phyloP scores from a whole-genome alignment of 2,329 filamentous ascomycete species.

The Xylogone sp. region DNA sequence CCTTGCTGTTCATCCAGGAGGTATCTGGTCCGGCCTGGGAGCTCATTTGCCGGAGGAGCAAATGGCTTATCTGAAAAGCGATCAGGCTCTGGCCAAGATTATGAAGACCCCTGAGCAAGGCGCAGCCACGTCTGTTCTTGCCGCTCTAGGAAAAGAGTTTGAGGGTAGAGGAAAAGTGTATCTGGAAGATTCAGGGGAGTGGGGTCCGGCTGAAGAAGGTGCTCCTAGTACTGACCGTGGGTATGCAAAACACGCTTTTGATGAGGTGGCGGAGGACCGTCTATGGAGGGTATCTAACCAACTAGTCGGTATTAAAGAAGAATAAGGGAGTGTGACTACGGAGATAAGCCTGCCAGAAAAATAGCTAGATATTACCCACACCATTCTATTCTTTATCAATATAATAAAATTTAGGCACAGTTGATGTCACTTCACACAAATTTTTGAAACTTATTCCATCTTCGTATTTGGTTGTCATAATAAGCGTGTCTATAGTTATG shows the following conservation, averaged over 20 bases:
- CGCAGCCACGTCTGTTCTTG: conserved; percentile 38
- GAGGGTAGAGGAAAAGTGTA: conserved; percentile 44
- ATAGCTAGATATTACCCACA: too few relatives aligned
- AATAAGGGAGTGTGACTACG: too few relatives aligned
- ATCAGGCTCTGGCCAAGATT: conserved; percentile 1
- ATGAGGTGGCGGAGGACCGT: neutral
- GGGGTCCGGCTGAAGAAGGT: neutral
- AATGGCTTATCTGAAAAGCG: conserved; percentile 5
- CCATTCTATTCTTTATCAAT: too few relatives aligned
- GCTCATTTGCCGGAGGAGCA: conserved; percentile 16
- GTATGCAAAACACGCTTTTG: neutral
- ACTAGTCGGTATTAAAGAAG: too few relatives aligned
- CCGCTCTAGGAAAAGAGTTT: conserved; percentile 24
- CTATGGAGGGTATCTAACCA: neutral
- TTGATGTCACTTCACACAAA: too few relatives aligned
- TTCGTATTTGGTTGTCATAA: too few relatives aligned
- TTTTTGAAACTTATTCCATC: too few relatives aligned
- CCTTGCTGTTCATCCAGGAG: conserved; percentile 39
- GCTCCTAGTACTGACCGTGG: neutral
- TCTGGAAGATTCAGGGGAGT: conserved; percentile 28
- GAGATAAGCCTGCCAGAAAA: too few relatives aligned
- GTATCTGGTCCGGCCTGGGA: conserved; percentile 28
- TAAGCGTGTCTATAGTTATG: too few relatives aligned
- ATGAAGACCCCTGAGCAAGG: conserved; percentile 28
- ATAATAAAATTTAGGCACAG: too few relatives aligned